These are phyloP conservation scores for Trichoderma sp. DNA, from an alignment of 2,329 filamentous ascomycete genomes.

Conservation along the genomic window DNA sequence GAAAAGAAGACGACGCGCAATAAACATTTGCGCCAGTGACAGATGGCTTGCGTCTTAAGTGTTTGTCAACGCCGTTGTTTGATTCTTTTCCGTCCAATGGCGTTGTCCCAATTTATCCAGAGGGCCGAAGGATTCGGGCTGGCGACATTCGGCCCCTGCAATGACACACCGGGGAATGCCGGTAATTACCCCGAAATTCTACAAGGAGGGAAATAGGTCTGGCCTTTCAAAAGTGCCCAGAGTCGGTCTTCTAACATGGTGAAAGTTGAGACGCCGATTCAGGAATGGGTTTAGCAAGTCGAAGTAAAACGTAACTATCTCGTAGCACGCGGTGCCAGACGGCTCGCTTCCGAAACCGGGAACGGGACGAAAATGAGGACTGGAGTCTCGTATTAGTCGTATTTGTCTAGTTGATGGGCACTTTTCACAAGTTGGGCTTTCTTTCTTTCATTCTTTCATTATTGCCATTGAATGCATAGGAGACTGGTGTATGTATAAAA, in stretches of 20 bases:
- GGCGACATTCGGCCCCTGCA: neutral
- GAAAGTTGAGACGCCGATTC: neutral
- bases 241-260: neutral
- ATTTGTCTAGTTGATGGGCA: neutral
- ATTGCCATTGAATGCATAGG: neutral
- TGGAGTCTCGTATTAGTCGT: neutral
- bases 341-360: neutral
- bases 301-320: neutral
- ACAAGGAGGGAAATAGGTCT: neutral
- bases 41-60: neutral
- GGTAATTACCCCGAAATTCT: neutral
- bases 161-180: neutral
- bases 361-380: neutral
- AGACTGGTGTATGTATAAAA: neutral
- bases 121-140: neutral
- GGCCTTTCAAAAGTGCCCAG: neutral
- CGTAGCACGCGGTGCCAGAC: neutral
- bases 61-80: neutral
- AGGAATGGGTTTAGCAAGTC: neutral
- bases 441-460: neutral
- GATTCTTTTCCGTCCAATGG: neutral
- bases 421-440: neutral
- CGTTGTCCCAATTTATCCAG: neutral
- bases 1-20: neutral
- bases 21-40: neutral